phyloP scores from a whole-genome alignment of 2,329 filamentous ascomycete species.

The Botrytis cinerea region DNA sequence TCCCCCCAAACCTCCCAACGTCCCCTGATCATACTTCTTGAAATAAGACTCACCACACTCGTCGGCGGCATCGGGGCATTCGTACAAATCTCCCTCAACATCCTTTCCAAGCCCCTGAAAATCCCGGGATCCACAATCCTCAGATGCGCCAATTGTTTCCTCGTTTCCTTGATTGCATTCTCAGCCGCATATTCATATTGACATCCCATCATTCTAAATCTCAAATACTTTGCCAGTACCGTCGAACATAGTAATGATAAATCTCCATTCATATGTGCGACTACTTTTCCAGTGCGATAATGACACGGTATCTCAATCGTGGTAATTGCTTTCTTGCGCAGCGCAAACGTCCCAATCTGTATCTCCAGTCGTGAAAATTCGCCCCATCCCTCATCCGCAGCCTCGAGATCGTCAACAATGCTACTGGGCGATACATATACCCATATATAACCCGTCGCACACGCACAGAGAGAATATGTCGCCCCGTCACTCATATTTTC shows the following conservation, averaged over 20 bases:
- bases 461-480: constrained; percentile 36
- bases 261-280: constrained; percentile 26
- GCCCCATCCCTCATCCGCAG: neutral
- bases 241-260: constrained; percentile 34
- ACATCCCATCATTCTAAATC: constrained; percentile 34
- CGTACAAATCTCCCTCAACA: constrained; percentile 34
- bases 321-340: constrained; percentile 34
- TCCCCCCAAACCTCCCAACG: constrained; percentile 36
- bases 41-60: constrained; percentile 37
- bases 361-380: constrained; percentile 32
- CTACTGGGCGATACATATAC: constrained; percentile 25
- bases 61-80: constrained; percentile 37
- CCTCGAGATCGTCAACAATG: constrained; percentile 4
- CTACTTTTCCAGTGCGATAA: constrained; percentile 25
- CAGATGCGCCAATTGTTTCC: constrained; percentile 25
- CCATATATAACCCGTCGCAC: constrained; percentile 40
- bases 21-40: constrained; percentile 36
- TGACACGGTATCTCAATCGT: constrained; percentile 34
- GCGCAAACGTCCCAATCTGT: constrained; percentile 38
- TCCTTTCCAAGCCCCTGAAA: constrained; percentile 28
- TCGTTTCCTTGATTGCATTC: constrained; percentile 31
- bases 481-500: constrained; percentile 32
- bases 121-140: constrained; percentile 27
- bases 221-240: constrained; percentile 35
- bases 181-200: constrained; percentile 39